A percentile compares a stretch with the other conserved stretches of the same genome.
phyloP scores from a whole-genome alignment of 768 basidiomycete genomes.

The Psilocybe sp. region DNA sequence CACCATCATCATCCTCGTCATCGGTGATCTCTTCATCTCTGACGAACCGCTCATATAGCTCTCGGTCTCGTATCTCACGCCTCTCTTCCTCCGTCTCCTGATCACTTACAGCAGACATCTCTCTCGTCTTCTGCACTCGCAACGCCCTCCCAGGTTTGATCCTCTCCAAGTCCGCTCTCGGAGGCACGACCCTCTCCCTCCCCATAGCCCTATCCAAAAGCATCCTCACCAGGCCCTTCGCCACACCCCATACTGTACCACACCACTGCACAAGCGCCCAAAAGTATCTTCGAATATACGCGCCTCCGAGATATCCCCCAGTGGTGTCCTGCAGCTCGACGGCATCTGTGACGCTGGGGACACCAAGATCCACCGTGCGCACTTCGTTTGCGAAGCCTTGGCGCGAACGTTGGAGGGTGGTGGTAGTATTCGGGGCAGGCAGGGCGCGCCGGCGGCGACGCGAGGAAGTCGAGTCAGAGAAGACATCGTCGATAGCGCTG shows the following conservation, averaged over 20 bases:
- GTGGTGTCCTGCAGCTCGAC: slow-evolving; percentile 1
- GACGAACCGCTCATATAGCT: slow-evolving; percentile 56
- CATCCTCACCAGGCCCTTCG: slow-evolving; percentile 19
- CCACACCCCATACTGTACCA: slow-evolving; percentile 22
- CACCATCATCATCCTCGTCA: slow-evolving; percentile 32
- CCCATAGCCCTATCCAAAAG: slow-evolving; percentile 15
- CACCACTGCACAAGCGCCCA: slow-evolving; percentile 12
- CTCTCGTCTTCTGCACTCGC: slow-evolving; percentile 11
- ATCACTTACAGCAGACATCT: slow-evolving; percentile 25
- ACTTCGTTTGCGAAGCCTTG: slow-evolving; percentile 27
- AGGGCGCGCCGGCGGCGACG: not conserved
- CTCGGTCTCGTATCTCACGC: slow-evolving; percentile 26
- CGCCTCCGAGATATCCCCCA: slow-evolving; percentile 6
- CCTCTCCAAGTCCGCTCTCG: slow-evolving; percentile 2
- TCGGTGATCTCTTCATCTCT: slow-evolving; percentile 52
- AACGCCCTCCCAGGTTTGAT: slow-evolving; percentile 6
- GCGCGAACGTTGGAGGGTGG: not conserved
- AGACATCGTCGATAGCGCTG: not conserved
- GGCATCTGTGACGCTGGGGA: slow-evolving; percentile 1
- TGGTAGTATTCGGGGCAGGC: no score
- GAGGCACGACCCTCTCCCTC: slow-evolving; percentile 12
- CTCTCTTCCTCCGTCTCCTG: slow-evolving; percentile 24
- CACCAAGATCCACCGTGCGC: slow-evolving; percentile 24
- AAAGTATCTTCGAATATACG: slow-evolving; percentile 18
- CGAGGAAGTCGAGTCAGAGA: not conserved